Percentiles rank a stretch among this genome's conserved stretches.
phyloP scores from a whole-genome alignment of 2,329 filamentous ascomycete genomes.

The Exserohilum turcica region DNA sequence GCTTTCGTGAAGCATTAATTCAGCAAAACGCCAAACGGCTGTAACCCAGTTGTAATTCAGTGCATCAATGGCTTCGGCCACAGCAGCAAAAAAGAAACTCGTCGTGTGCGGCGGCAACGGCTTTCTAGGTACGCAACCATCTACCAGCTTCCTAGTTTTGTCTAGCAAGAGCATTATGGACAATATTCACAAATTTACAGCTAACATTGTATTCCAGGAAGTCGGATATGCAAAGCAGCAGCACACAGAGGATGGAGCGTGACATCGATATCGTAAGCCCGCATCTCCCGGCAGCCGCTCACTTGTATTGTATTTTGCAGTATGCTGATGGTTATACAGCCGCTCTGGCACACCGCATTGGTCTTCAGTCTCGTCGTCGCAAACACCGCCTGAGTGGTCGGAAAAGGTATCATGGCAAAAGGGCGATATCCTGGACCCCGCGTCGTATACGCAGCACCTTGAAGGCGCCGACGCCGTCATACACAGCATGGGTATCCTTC shows the following conservation, averaged over 20 bases:
- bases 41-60: background rate
- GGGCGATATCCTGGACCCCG: conserved; percentile 83
- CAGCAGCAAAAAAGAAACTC: conserved; percentile 71
- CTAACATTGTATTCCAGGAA: conserved; percentile 51
- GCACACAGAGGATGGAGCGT: conserved; percentile 88
- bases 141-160: background rate
- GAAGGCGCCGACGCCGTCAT: conserved; percentile 82
- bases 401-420: conserved; percentile 83
- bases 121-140: conserved; percentile 68
- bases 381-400: conserved; percentile 77
- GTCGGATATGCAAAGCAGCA: conserved; percentile 88
- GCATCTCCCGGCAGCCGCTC: no score
- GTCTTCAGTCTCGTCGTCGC: conserved; percentile 75
- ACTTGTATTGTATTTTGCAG: no score
- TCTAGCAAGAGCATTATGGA: background rate
- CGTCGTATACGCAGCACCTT: conserved; percentile 77
- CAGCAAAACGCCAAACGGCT: no score
- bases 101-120: conserved; percentile 94
- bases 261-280: conserved; percentile 79
- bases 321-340: conserved; percentile 54
- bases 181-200: background rate
- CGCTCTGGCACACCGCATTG: conserved; percentile 90
- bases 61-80: conserved; percentile 57
- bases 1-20: background rate
- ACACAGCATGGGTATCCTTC: conserved; percentile 92